These are phyloP conservation scores for Podospora didyma DNA, from an alignment of 495 filamentous ascomycete species.

Conservation along the genomic window DNA sequence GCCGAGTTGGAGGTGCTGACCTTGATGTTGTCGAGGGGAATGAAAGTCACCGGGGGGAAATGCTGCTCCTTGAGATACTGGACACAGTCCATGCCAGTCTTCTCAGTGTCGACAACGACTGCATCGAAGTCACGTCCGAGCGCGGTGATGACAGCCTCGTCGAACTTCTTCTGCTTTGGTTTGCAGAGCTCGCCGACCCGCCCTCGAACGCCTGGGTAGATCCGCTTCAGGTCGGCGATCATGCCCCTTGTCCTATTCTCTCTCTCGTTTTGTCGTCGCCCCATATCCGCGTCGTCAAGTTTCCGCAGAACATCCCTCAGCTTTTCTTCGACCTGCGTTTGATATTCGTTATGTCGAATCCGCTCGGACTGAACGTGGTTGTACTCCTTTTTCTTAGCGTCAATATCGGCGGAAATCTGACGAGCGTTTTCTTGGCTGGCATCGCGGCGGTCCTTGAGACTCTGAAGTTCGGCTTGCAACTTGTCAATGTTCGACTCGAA, in stretches of 20 bases:
- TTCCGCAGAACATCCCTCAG: constrained; percentile 73
- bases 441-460: constrained; percentile 63
- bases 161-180: constrained; percentile 93
- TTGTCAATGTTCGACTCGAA: constrained; percentile 68
- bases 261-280: constrained; percentile 75
- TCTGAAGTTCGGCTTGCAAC: constrained; percentile 65
- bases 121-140: constrained; percentile 91
- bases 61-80: constrained; percentile 89
- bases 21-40: constrained; percentile 95
- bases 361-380: constrained; percentile 83
- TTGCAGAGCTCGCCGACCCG: constrained; percentile 89
- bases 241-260: constrained; percentile 73
- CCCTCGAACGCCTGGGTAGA: constrained; percentile 88
- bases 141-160: constrained; percentile 86
- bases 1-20: constrained; percentile 83
- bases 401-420: constrained; percentile 70
- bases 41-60: constrained; percentile 80
- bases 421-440: constrained; percentile 57
- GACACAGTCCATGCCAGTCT: constrained; percentile 89
- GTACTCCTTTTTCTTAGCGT: constrained; percentile 84
- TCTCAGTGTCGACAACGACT: constrained; percentile 94
- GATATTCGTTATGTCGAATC: constrained; percentile 68
- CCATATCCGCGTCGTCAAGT: constrained; percentile 76
- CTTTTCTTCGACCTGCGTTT: constrained; percentile 88
- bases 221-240: constrained; percentile 78